Base-by-base conservation (phyloP, 2,329 filamentous ascomycete species). In the Chrysoporthe cubensis region DNA sequence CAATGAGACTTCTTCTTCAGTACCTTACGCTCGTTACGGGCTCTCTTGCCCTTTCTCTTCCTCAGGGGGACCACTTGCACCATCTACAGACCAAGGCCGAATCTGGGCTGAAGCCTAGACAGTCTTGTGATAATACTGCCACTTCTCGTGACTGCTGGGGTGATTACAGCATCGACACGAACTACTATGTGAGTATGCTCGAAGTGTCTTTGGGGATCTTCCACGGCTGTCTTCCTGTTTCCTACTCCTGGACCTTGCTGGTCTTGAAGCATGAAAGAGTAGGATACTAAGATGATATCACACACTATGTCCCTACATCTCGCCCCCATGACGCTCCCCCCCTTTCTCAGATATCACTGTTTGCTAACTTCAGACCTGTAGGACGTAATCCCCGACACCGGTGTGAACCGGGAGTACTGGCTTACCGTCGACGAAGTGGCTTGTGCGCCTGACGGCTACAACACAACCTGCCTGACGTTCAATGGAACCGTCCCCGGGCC, bases 401-500 rank as follows among this genome's bases (percentile, higher is more conserved):
- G 68, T 1, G 42, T 69, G 4, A 71, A 71, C 13, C 66, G 70
- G 13, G 74, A 76, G 50, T 71, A 73, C 46, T 76, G 71, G 71
- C 71, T 76, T 16, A 71, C 70, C 2, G 69, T 73, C 9, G 52
- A 70, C 21, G 63, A 73, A n/a, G 70, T 65, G 0, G 32, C 58
- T 8, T 75, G 73, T 62, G 61, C 71, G 4, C 74, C 71, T 0
- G 74, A 76, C 42, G 74, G 74, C 4, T 71, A 72, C 58, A 43
- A 66, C 6, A 68, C 72, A 3, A 71, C 69, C 0, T 74, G 73
- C 66, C 72, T 74, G 71, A 71, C 75, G 21, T 72, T 78, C 70
- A 78, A 79, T 67, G 77, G 77, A 48, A 75, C 71, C 1, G 71
- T 77, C 21, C 76, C 77, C 0, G 76, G 76, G 8, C 76, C 76